Conservation (phyloP, 805 yeast species). For the Cyberlindnera nakhonratchasimensis region DNA sequence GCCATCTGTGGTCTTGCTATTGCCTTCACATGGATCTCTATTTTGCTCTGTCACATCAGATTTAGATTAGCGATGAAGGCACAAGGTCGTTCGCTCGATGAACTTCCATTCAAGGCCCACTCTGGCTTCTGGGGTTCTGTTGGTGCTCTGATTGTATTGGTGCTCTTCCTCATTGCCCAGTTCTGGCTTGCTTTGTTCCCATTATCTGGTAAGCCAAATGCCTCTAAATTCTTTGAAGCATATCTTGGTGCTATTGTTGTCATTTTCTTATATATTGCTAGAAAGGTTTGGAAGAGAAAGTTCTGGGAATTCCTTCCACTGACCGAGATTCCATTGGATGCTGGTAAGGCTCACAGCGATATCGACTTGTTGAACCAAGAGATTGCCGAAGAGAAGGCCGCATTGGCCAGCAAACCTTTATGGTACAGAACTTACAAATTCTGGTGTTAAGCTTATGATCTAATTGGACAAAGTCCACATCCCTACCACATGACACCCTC, state of each 20-base stretch:
- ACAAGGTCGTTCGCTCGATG: constrained; percentile 40
- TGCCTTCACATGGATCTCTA: constrained; percentile 48
- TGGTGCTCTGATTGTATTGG: constrained; percentile 35
- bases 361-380: constrained; percentile 54
- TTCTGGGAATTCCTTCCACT: constrained; percentile 41
- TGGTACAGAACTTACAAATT: constrained; percentile 49
- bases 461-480: too few relatives aligned
- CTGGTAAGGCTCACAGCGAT: constrained; percentile 62
- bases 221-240: constrained; percentile 36
- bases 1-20: constrained; percentile 48
- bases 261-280: constrained; percentile 36
- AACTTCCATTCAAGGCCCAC: constrained; percentile 40
- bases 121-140: constrained; percentile 42
- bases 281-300: constrained; percentile 42
- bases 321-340: constrained; percentile 53
- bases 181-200: constrained; percentile 49
- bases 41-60: constrained; percentile 40
- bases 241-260: constrained; percentile 43
- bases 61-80: constrained; percentile 43
- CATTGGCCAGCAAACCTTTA: constrained; percentile 42
- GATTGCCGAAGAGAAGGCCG: constrained; percentile 53
- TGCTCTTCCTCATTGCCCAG: constrained; percentile 40
- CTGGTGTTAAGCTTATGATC: constrained; percentile 52
- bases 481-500: not conserved
- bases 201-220: constrained; percentile 33